Evolutionary conservation across 2,329 filamentous ascomycete genomes (phyloP), one percentile per base, ranked within the genome.

Genomic region (Neonectria sp.): DNA sequence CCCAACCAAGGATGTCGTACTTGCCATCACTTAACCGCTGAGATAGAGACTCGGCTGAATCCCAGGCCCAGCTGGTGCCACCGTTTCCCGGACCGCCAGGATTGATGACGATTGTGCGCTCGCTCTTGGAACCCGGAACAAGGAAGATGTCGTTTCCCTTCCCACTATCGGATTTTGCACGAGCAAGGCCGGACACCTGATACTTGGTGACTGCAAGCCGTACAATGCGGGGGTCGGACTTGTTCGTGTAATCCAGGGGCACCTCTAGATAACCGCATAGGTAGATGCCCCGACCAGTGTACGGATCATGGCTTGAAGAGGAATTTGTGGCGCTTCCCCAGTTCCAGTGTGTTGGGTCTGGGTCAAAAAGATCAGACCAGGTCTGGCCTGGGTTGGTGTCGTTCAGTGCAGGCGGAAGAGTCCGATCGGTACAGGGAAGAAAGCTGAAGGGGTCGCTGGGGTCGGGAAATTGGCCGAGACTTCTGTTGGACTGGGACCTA

Each of bases 21-120:
- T 77, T 72, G 24, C 81, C 79, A 35, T 80, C 80, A 63, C 83
- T 85, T 12, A 86, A 74, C 4, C 83, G 81, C 60, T 80, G 71
- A 4, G 82, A 81, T 31, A 84, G 65, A 0, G 67, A 60, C 62
- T 85, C 80, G 4, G 78, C 80, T 0, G 69, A 69, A 6, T 78
- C 70, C 83, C 82, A 86, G 3, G 76, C 79, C 40, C 82, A 82
- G 1, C 60, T 74, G 0, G 82, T 85, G 3, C 85, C 85, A 66
- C 83, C 85, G 13, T 82, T 85, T 2, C 85, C 85, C 0, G 85
- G 85, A 9, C 85, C 85, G 52, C 86, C 86, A 3, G 85, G 86
- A 60, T 87, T 82, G 33, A 87, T 76, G 21, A 87, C 81, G 43
- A 87, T 80, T 2, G 86, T 87, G n/a, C 85, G 79, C 55, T 81